These are phyloP conservation scores for Penicillium sumatraense DNA, from an alignment of 2,329 filamentous ascomycete species.

Conservation along the genomic window DNA sequence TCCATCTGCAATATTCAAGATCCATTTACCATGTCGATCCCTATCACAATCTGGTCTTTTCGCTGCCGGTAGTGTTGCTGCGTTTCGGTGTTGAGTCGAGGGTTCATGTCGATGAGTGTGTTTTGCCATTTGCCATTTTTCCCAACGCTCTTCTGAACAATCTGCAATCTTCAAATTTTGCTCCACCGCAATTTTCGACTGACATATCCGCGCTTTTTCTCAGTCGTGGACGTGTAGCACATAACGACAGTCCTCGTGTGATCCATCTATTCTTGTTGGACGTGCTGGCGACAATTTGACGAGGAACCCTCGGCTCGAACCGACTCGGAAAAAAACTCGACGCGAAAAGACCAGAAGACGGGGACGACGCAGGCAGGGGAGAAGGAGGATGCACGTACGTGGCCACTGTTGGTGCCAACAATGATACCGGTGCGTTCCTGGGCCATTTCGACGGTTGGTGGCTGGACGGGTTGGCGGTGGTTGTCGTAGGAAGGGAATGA, in stretches of 20 bases:
- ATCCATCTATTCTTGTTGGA: not conserved
- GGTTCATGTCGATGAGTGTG: conserved; percentile 3
- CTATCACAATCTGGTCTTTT: conserved; percentile 8
- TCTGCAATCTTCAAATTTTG: conserved; percentile 14
- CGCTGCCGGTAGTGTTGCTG: not conserved
- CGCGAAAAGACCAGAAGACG: conserved; percentile 16
- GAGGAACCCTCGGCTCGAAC: conserved; percentile 17
- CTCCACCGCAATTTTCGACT: conserved; percentile 3
- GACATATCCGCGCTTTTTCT: not conserved
- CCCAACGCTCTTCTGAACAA: conserved; percentile 2
- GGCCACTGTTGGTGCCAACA: conserved; percentile 67
- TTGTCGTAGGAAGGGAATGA: conserved; percentile 37
- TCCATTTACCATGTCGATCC: not conserved
- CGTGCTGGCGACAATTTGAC: not conserved
- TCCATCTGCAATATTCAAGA: conserved; percentile 41
- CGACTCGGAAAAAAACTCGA: conserved; percentile 17
- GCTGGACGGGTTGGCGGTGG: conserved; percentile 41
- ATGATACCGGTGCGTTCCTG: conserved; percentile 59
- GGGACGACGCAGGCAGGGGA: conserved; percentile 12
- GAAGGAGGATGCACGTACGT: conserved; percentile 58
- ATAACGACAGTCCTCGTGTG: not conserved
- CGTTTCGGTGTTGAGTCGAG: conserved; percentile 2
- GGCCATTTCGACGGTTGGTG: conserved; percentile 52
- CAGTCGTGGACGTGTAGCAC: not conserved
- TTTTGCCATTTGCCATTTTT: conserved; percentile 1